A percentile compares a stretch with the other conserved stretches of the same genome.
Conservation (phyloP, 148 eudicot species). For the Fallopia convolvulus region DNA sequence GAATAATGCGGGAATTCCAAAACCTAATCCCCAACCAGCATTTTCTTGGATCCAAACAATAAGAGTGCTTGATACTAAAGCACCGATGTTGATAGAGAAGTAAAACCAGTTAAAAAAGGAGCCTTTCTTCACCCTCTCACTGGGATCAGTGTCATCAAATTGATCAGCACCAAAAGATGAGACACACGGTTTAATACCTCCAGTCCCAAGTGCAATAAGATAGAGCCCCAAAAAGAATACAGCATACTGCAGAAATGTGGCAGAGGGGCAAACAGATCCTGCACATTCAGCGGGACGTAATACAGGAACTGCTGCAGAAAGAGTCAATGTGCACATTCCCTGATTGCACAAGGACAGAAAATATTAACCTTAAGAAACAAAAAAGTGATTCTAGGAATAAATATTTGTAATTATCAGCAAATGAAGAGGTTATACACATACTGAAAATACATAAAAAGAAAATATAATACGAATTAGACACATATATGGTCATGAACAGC, state of each 20-base stretch:
- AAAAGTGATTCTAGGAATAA: background rate
- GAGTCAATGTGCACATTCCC: slow-evolving; percentile 33
- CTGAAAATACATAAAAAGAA: background rate
- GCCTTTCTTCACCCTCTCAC: slow-evolving; percentile 42
- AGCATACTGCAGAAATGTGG: slow-evolving; percentile 25
- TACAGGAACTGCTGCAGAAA: slow-evolving; percentile 20
- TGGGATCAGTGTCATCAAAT: slow-evolving; percentile 41
- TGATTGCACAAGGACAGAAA: background rate
- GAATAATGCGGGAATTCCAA: slow-evolving; percentile 51
- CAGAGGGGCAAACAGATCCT: slow-evolving; percentile 24
- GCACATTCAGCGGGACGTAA: slow-evolving; percentile 3
- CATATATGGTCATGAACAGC: background rate
- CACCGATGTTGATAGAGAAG: slow-evolving; percentile 39
- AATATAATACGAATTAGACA: background rate
- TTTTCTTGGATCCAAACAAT: slow-evolving; percentile 40
- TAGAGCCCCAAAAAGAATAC: slow-evolving; percentile 38
- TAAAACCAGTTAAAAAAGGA: slow-evolving; percentile 37
- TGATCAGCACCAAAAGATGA: slow-evolving; percentile 16
- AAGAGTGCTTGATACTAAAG: slow-evolving; percentile 40
- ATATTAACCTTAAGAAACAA: slow-evolving; percentile 19
- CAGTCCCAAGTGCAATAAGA: slow-evolving; percentile 51
- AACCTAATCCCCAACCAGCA: slow-evolving; percentile 55
- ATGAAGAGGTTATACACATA: background rate
- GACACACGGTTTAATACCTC: slow-evolving; percentile 58
- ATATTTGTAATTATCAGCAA: background rate